These are phyloP conservation scores for Eucalyptus guilfoylei DNA, from an alignment of 345 rosid species.

Conservation along the genomic window DNA sequence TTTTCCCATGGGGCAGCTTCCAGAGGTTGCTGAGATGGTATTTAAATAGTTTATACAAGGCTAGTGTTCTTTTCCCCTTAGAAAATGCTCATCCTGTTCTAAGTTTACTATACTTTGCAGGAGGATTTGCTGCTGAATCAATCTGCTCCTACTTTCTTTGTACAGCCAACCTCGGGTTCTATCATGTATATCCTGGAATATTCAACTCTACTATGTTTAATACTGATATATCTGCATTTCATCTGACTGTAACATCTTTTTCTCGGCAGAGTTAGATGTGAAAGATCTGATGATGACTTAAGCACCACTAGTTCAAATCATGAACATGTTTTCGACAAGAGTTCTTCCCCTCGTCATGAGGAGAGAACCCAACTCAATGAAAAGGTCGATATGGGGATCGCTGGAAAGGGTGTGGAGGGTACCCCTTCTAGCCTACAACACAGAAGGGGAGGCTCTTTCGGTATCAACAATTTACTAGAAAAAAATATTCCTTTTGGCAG, in stretches of 20 bases:
- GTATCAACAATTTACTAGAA: constrained; percentile 17
- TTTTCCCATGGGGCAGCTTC: background rate
- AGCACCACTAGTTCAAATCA: constrained; percentile 32
- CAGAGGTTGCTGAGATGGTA: constrained; percentile 31
- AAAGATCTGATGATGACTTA: constrained; percentile 72
- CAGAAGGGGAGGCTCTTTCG: constrained; percentile 22
- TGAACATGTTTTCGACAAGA: background rate
- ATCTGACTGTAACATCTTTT: background rate
- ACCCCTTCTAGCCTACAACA: constrained; percentile 13
- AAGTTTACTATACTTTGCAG: constrained; percentile 25
- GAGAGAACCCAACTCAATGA: constrained; percentile 19
- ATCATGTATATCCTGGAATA: constrained; percentile 25
- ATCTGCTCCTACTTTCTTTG: constrained; percentile 8
- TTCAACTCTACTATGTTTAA: background rate
- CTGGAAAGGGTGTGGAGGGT: constrained; percentile 28
- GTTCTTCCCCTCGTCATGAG: constrained; percentile 25
- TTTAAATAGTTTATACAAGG: background rate
- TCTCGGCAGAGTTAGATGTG: constrained; percentile 19
- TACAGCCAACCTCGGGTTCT: constrained; percentile 19
- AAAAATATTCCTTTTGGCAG: constrained; percentile 10
- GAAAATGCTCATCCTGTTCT: background rate
- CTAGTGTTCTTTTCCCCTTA: background rate
- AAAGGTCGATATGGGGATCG: constrained; percentile 24
- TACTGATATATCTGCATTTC: background rate
- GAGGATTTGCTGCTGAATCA: constrained; percentile 28